Evolutionary conservation across 768 basidiomycete species (phyloP).

Genomic region (Boletus rubroflammeus): DNA sequence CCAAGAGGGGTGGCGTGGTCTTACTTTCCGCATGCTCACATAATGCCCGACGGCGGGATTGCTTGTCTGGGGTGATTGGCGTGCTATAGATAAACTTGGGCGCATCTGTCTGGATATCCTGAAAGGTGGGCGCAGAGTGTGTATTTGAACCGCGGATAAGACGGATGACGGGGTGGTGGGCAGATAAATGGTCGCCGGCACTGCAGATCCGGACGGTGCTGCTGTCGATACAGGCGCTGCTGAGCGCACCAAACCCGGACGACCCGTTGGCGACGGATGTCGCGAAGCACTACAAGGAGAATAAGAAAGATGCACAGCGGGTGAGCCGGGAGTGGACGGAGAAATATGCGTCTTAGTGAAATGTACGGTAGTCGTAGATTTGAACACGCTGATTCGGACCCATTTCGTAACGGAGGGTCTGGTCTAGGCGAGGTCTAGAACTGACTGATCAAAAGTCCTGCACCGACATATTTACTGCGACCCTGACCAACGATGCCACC

Average conservation of each 20-base stretch:
- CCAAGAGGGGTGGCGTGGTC: conserved; percentile 9
- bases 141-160: not conserved
- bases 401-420: conserved; percentile 5
- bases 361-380: too few relatives aligned
- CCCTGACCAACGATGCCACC: conserved; percentile 6
- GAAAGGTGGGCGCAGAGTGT: conserved; percentile 61
- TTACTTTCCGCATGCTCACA: conserved; percentile 22
- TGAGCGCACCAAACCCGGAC: conserved; percentile 95
- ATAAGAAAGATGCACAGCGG: conserved; percentile 88
- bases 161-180: not conserved
- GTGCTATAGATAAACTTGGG: conserved; percentile 83
- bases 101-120: conserved; percentile 98
- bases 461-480: conserved; percentile 14
- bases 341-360: conserved; percentile 62
- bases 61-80: not conserved
- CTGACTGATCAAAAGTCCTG: conserved; percentile 6
- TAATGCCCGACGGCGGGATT: conserved; percentile 11
- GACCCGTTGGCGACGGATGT: conserved; percentile 93
- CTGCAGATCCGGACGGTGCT: conserved; percentile 98
- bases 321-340: conserved; percentile 96
- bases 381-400: too few relatives aligned
- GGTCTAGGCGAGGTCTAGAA: conserved; percentile 28
- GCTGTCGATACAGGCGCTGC: conserved; percentile 93
- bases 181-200: conserved; percentile 99
- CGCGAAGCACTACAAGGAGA: conserved; percentile 98